Evolutionary conservation across 2,329 filamentous ascomycete genomes (phyloP).

Genomic region (Tolypocladium paradoxum): DNA sequence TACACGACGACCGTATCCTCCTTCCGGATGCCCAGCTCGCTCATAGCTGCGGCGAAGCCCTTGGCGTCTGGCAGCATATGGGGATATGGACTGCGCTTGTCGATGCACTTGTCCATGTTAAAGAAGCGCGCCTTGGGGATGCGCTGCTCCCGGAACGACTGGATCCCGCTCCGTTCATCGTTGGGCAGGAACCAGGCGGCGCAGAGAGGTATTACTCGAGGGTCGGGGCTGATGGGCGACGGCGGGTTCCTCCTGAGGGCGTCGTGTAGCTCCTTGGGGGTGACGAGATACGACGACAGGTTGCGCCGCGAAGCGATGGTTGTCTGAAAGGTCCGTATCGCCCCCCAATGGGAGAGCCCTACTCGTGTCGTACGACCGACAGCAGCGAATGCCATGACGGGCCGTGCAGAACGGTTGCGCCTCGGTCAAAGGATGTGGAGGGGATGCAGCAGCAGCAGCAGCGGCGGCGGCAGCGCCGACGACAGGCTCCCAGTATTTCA

Average conservation of each 20-base stretch:
- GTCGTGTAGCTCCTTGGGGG: constrained; percentile 68
- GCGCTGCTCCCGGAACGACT: constrained; percentile 70
- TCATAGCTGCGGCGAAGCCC: constrained; percentile 80
- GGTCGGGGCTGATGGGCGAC: constrained; percentile 68
- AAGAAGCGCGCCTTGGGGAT: constrained; percentile 93
- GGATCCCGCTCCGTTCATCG: constrained; percentile 69
- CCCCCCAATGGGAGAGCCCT: constrained; percentile 25
- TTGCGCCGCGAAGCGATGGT: constrained; percentile 16
- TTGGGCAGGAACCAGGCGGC: constrained; percentile 96
- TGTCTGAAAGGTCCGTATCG: constrained; percentile 18
- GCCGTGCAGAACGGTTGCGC: neutral
- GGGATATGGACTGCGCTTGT: constrained; percentile 78
- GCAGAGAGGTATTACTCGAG: constrained; percentile 79
- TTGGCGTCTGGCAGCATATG: constrained; percentile 87
- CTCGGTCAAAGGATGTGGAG: neutral
- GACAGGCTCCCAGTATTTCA: neutral
- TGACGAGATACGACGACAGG: constrained; percentile 77
- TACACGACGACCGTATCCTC: constrained; percentile 93
- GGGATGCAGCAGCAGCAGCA: neutral
- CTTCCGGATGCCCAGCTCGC: constrained; percentile 70
- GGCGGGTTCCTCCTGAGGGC: constrained; percentile 75
- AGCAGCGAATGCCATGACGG: constrained; percentile 31
- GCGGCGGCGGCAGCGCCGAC: neutral
- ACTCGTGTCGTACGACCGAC: constrained; percentile 31
- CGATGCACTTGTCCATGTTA: constrained; percentile 84